Evolutionary conservation across 2,329 filamentous ascomycete genomes (phyloP), one percentile per base, ranked within the genome.

Genomic region (Cytospora piceicola): DNA sequence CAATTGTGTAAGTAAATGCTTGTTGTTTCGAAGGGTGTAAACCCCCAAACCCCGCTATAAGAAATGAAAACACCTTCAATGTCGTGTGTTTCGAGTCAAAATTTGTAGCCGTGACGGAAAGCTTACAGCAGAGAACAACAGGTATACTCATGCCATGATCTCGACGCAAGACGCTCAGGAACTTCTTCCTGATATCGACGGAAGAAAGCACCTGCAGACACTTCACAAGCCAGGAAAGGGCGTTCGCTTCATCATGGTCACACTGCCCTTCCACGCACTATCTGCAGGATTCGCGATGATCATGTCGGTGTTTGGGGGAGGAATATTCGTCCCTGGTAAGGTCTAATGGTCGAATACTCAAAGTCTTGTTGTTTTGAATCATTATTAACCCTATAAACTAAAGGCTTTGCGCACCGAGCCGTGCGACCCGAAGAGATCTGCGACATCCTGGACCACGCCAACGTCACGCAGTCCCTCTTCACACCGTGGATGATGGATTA

Each of bases 401-500:
- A 14, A 60, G 69, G 69, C 29, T 69, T 66, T 36, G 65, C 69
- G 12, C 63, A 67, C 54, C 68, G 68, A 14, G 59, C 49, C 14
- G 51, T 68, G 17, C 51, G 58, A 7, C 32, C 58, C 2, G 62
- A 58, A 2, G 69, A 71, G 20, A 67, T 71, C 9, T 65, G 66
- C 27, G 63, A 61, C 12, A 64, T 71, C 2, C 60, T 70, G 20
- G 60, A 65, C 2, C 49, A 69, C 39, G 58, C 69, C 4, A 66
- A 56, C n/a, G 65, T 57, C 9, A 67, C 61, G 36, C 54, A 53
- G 15, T 66, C 60, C 1, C 49, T 69, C 9, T 49, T 71, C 12
- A 67, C 70, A 15, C 70, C 70, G 4, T 69, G 68, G 60, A 68
- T 68, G 46, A 69, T 71, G 69, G 69, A 71, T 24, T 59, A 66